A percentile compares a stretch with the other conserved stretches of the same genome.
These are phyloP conservation scores for Colletotrichum neosansevieriae DNA, from an alignment of 2,329 filamentous ascomycete species.

Conservation along the genomic window DNA sequence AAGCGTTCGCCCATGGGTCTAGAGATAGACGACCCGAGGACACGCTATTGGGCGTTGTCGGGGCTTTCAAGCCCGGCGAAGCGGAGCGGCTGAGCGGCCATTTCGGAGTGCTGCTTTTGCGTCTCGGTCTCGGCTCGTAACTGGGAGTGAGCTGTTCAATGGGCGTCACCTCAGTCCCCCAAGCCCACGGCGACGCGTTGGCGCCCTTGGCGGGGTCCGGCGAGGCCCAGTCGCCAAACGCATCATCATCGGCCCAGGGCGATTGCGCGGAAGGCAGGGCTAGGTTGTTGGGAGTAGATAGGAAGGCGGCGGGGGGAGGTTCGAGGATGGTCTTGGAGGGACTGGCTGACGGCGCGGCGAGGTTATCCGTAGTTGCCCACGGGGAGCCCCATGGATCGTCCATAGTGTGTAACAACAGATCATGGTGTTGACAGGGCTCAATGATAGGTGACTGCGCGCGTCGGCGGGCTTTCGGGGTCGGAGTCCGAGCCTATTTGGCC, in stretches of 20 bases:
- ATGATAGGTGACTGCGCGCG: background rate
- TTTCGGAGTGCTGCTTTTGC: slow-evolving; percentile 53
- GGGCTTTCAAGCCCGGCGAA: slow-evolving; percentile 49
- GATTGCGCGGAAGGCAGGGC: slow-evolving; percentile 49
- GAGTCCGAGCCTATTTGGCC: slow-evolving; percentile 12
- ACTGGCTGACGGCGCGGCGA: slow-evolving; percentile 42
- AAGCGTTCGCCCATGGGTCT: slow-evolving; percentile 55
- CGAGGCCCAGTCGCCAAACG: slow-evolving; percentile 54
- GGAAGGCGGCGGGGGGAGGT: slow-evolving; percentile 57
- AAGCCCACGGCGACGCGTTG: slow-evolving; percentile 36
- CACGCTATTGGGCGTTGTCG: slow-evolving; percentile 48
- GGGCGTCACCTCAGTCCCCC: slow-evolving; percentile 24
- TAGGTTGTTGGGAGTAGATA: slow-evolving; percentile 48
- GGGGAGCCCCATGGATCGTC: slow-evolving; percentile 74
- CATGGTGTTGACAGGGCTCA: slow-evolving; percentile 32
- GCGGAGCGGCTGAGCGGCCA: slow-evolving; percentile 55
- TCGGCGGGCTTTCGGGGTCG: slow-evolving; percentile 12
- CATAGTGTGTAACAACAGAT: slow-evolving; percentile 53
- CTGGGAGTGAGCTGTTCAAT: slow-evolving; percentile 46
- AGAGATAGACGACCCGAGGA: slow-evolving; percentile 52
- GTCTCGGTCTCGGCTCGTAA: slow-evolving; percentile 48
- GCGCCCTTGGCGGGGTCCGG: slow-evolving; percentile 44
- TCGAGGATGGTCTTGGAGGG: slow-evolving; percentile 52
- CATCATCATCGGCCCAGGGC: slow-evolving; percentile 57
- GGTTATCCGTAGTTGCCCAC: slow-evolving; percentile 62